Evolutionary conservation across 2,329 filamentous ascomycete species (phyloP).

Genomic region (Fusarium sp.): DNA sequence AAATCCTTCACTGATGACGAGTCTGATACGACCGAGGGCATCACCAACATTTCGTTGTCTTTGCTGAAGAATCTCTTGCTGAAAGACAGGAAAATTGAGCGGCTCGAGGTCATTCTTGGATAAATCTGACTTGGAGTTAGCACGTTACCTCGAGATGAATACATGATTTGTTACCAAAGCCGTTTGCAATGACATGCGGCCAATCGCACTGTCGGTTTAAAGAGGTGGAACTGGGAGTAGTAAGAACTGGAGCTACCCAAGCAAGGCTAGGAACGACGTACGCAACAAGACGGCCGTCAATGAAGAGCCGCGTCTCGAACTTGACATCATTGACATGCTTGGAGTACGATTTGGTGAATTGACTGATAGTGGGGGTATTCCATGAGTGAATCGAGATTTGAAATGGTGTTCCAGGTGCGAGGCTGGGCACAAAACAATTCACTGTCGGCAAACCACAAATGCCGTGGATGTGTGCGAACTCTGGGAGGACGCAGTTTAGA

Average conservation of each 20-base stretch:
- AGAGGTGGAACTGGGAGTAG: constrained; percentile 61
- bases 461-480: constrained; percentile 64
- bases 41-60: constrained; percentile 79
- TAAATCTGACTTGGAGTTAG: constrained; percentile 52
- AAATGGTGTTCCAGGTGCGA: constrained; percentile 69
- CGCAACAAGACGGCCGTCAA: constrained; percentile 76
- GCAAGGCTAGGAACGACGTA: constrained; percentile 48
- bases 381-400: constrained; percentile 82
- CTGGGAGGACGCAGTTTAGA: constrained; percentile 48
- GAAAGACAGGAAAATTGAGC: constrained; percentile 81
- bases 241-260: background rate
- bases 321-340: constrained; percentile 67
- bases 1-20: constrained; percentile 81
- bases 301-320: constrained; percentile 74
- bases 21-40: constrained; percentile 78
- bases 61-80: constrained; percentile 75
- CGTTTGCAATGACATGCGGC: constrained; percentile 62
- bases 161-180: constrained; percentile 50
- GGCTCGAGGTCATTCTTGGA: constrained; percentile 67
- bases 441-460: constrained; percentile 71
- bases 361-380: constrained; percentile 70
- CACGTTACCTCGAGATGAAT: background rate
- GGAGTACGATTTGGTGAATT: constrained; percentile 67
- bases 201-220: constrained; percentile 64
- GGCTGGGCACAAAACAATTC: constrained; percentile 77